These are phyloP conservation scores for Pezicula neosporulosa DNA, from an alignment of 2,329 filamentous ascomycete species.

Conservation along the genomic window DNA sequence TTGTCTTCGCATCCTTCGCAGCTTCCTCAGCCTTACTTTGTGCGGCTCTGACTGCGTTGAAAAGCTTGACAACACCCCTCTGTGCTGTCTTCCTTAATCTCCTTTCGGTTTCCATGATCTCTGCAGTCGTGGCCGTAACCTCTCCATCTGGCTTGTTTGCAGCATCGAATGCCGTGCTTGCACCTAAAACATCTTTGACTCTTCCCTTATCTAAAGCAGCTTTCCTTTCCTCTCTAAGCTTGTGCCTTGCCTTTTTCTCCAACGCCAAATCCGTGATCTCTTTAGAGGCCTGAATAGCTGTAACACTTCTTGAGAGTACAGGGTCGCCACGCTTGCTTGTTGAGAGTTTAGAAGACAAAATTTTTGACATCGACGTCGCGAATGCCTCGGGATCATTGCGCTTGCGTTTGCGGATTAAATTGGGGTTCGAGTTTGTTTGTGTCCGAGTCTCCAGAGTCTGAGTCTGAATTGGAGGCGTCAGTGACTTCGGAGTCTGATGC, in stretches of 20 bases:
- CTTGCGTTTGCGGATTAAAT: conserved; percentile 60
- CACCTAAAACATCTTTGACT: conserved; percentile 78
- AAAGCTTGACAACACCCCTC: conserved; percentile 90
- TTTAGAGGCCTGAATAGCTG: conserved; percentile 68
- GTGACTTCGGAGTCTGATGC: conserved; percentile 29
- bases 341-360: conserved; percentile 84
- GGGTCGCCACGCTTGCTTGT: conserved; percentile 80
- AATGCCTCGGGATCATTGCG: conserved; percentile 91
- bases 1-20: conserved; percentile 63
- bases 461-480: conserved; percentile 33
- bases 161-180: conserved; percentile 48
- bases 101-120: conserved; percentile 70
- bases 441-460: conserved; percentile 32
- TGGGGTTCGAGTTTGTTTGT: conserved; percentile 38
- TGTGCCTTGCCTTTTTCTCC: conserved; percentile 75
- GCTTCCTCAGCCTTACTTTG: conserved; percentile 86
- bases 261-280: conserved; percentile 73
- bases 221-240: conserved; percentile 77
- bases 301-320: conserved; percentile 80
- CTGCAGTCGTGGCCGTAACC: conserved; percentile 44
- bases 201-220: conserved; percentile 80
- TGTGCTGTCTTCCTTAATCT: conserved; percentile 83
- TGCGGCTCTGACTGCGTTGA: conserved; percentile 90
- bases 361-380: conserved; percentile 89
- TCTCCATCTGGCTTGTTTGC: conserved; percentile 34